These are phyloP conservation scores for Tolypocladium endophyticum DNA, from an alignment of 2,329 filamentous ascomycete species.

Conservation along the genomic window DNA sequence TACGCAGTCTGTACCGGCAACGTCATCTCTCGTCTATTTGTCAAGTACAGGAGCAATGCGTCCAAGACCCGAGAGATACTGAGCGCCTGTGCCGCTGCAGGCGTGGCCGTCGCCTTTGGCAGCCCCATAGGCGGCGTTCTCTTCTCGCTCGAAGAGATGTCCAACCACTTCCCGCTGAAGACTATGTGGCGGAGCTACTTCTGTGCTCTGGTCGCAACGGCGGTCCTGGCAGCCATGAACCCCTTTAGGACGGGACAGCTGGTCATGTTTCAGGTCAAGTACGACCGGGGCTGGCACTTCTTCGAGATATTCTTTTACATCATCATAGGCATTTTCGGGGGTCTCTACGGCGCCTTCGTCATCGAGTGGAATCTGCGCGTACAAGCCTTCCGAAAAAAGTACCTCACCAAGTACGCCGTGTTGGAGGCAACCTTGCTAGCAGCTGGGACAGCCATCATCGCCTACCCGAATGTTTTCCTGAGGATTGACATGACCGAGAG, in stretches of 20 bases:
- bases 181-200: slow-evolving; percentile 98
- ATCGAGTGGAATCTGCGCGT: slow-evolving; percentile 95
- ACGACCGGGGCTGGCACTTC: slow-evolving; percentile 95
- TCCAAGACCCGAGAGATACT: slow-evolving; percentile 92
- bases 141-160: slow-evolving; percentile 97
- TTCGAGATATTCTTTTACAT: slow-evolving; percentile 93
- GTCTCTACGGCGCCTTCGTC: slow-evolving; percentile 89
- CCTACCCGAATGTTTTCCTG: slow-evolving; percentile 91
- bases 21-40: slow-evolving; percentile 86
- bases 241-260: slow-evolving; percentile 93
- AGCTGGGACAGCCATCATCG: slow-evolving; percentile 76
- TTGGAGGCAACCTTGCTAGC: slow-evolving; percentile 80
- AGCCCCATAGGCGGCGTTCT: slow-evolving; percentile 94
- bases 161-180: slow-evolving; percentile 89
- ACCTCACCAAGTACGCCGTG: slow-evolving; percentile 73
- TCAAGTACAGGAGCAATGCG: slow-evolving; percentile 84
- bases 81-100: slow-evolving; percentile 87
- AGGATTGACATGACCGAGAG: slow-evolving; percentile 98
- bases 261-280: slow-evolving; percentile 97
- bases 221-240: slow-evolving; percentile 89
- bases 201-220: slow-evolving; percentile 89
- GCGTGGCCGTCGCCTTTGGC: slow-evolving; percentile 92
- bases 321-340: slow-evolving; percentile 83
- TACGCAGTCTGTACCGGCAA: slow-evolving; percentile 97
- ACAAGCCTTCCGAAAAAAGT: slow-evolving; percentile 89